phyloP scores from a whole-genome alignment of 129 eudicot species.

The sunflower (Helianthus annuus) region HanXRQr2.0-SUNRISE NC_035444.2:156881121-156881620 shows the following conservation, averaged over 20 bases:
- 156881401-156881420: constrained; percentile 40
- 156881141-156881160: too few species aligned
- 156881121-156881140: too few species aligned
- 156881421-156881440: constrained; percentile 33
- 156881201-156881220: constrained; percentile 3
- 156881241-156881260: not conserved
- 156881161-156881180: not conserved
- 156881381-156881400: constrained; percentile 35
- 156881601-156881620: constrained; percentile 38
- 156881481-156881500: constrained; percentile 41
- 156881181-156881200: not conserved
- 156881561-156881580: constrained; percentile 35
- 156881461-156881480: constrained; percentile 24
- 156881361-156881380: constrained; percentile 35
- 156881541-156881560: constrained; percentile 28
- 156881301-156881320: constrained; percentile 27
- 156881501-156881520: constrained; percentile 51
- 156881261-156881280: not conserved
- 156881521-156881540: constrained; percentile 42
- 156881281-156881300: not conserved
- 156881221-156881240: not conserved
- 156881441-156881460: constrained; percentile 58
- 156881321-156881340: constrained; percentile 27
- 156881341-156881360: constrained; percentile 39
- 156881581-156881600: constrained; percentile 38